phyloP scores from a whole-genome alignment of 495 filamentous ascomycete genomes.

The Neurospora pannonica region DNA sequence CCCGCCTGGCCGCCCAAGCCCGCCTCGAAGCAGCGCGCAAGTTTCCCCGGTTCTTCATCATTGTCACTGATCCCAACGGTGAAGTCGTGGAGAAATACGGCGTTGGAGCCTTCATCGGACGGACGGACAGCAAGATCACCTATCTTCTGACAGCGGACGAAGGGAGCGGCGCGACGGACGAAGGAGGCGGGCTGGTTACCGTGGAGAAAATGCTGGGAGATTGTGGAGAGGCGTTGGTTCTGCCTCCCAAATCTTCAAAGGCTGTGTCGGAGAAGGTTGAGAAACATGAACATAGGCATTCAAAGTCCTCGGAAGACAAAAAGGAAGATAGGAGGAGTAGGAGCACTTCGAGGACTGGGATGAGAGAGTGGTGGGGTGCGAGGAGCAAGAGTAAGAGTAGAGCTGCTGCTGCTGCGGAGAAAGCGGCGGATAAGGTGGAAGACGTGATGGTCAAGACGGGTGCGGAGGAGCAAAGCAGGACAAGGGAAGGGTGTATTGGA shows the following conservation, averaged over 20 bases:
- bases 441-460: background rate
- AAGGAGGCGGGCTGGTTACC: constrained; percentile 43
- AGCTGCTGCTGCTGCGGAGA: background rate
- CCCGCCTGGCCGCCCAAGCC: constrained; percentile 47
- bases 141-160: constrained; percentile 51
- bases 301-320: background rate
- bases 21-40: constrained; percentile 46
- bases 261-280: background rate
- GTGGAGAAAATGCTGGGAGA: constrained; percentile 40
- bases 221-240: constrained; percentile 30
- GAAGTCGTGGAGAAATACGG: constrained; percentile 32
- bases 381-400: background rate
- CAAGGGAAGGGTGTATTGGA: constrained; percentile 42
- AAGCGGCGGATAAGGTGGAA: background rate
- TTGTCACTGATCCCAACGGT: constrained; percentile 46
- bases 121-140: constrained; percentile 42
- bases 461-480: constrained; percentile 1
- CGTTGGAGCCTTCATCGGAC: constrained; percentile 50
- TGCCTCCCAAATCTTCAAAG: constrained; percentile 4
- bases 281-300: background rate
- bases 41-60: constrained; percentile 39
- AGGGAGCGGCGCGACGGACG: constrained; percentile 38
- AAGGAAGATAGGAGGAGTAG: constrained; percentile 9
- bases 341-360: constrained; percentile 12
- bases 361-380: constrained; percentile 12